phyloP scores from a whole-genome alignment of 805 yeast genomes.

The Torulaspora franciscae region DNA sequence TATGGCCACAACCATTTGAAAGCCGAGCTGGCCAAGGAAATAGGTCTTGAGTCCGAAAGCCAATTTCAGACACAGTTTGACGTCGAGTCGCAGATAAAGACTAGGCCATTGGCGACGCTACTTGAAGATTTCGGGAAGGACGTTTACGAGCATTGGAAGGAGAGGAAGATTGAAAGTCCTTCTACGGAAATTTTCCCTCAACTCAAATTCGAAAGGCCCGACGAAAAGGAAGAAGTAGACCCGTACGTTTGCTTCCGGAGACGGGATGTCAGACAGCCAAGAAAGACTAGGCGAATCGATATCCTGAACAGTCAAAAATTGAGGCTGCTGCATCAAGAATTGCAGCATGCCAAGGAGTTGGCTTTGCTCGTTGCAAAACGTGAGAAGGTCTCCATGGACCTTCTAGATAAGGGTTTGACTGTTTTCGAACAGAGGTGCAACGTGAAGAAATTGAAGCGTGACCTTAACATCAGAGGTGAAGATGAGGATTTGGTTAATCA shows the following conservation, averaged over 20 bases:
- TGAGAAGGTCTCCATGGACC: conserved; percentile 42
- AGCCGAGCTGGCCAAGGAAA: conserved; percentile 50
- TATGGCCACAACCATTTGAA: conserved; percentile 49
- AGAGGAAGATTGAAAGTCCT: conserved; percentile 59
- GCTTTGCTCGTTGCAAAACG: conserved; percentile 68
- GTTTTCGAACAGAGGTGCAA: conserved; percentile 69
- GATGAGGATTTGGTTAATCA: conserved; percentile 78
- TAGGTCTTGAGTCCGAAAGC: conserved; percentile 39
- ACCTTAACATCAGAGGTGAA: conserved; percentile 71
- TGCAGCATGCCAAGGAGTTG: conserved; percentile 68
- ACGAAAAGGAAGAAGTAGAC: conserved; percentile 85
- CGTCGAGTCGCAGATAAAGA: conserved; percentile 34
- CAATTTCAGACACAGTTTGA: conserved; percentile 56
- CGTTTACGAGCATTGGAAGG: conserved; percentile 78
- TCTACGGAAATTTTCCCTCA: conserved; percentile 73
- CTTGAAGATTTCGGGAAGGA: conserved; percentile 56
- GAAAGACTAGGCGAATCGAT: conserved; percentile 94
- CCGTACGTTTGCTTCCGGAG: conserved; percentile 95
- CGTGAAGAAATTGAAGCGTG: conserved; percentile 69
- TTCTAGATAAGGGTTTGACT: conserved; percentile 55
- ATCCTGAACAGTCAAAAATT: conserved; percentile 82
- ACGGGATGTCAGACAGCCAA: conserved; percentile 89
- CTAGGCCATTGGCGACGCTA: conserved; percentile 45
- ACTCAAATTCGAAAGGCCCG: conserved; percentile 79
- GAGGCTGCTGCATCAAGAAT: conserved; percentile 64